Evolutionary conservation across 2,329 filamentous ascomycete genomes (phyloP).

Genomic region (Apiospora phragmitis): DNA sequence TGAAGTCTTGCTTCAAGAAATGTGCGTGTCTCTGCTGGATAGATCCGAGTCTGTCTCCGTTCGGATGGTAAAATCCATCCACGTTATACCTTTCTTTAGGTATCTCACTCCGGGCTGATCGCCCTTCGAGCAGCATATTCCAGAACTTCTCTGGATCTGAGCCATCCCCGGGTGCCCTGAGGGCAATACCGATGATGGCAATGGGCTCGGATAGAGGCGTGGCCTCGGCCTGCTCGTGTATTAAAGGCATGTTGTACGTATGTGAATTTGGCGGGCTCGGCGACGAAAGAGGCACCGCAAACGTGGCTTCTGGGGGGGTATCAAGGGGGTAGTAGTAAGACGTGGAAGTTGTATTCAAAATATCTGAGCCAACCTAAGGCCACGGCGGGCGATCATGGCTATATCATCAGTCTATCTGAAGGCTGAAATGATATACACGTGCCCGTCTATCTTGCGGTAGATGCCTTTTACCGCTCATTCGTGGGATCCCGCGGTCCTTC

Average conservation of each 20-base stretch:
- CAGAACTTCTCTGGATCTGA: slow-evolving; percentile 23
- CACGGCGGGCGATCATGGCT: not conserved
- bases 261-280: not conserved
- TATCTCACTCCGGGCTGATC: slow-evolving; percentile 21
- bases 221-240: not conserved
- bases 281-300: not conserved
- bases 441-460: not conserved
- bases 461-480: not conserved
- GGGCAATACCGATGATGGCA: slow-evolving; percentile 27
- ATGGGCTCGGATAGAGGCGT: slow-evolving; percentile 12
- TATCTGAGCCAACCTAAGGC: no score
- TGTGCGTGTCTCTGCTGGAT: slow-evolving; percentile 3
- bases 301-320: not conserved
- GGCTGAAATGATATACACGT: not conserved
- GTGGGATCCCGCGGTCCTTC: not conserved
- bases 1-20: slow-evolving; percentile 5
- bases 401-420: not conserved
- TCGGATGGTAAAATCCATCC: slow-evolving; percentile 18
- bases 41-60: not conserved
- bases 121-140: slow-evolving; percentile 28
- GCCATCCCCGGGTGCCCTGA: slow-evolving; percentile 29
- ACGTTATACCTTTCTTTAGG: slow-evolving; percentile 24
- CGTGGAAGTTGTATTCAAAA: not conserved
- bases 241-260: not conserved
- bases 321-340: not conserved